Evolutionary conservation across 257 asterid genomes (phyloP).

Genomic region (Capsicum pubescens): DNA sequence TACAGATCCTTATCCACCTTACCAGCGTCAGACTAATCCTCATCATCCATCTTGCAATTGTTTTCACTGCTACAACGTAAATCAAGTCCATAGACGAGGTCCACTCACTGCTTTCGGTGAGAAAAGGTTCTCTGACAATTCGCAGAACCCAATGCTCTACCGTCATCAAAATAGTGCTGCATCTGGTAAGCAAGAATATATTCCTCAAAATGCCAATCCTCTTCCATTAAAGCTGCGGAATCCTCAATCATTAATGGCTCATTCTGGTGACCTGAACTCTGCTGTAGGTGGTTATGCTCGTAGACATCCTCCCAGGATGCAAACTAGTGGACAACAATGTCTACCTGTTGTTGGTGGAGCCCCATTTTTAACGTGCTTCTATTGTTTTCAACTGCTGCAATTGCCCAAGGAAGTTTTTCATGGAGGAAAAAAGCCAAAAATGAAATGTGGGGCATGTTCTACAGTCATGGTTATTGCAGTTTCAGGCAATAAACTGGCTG

Average conservation of each 20-base stretch:
- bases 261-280: conserved; percentile 60
- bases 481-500: conserved; percentile 46
- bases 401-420: conserved; percentile 59
- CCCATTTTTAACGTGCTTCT: conserved; percentile 75
- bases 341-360: conserved; percentile 86
- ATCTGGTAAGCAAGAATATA: conserved; percentile 44
- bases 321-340: conserved; percentile 46
- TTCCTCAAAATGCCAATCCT: conserved; percentile 39
- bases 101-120: conserved; percentile 43
- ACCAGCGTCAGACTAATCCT: conserved; percentile 45
- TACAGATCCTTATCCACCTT: conserved; percentile 48
- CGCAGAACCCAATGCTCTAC: conserved; percentile 41
- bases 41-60: conserved; percentile 85
- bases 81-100: conserved; percentile 41
- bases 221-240: conserved; percentile 45
- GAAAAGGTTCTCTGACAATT: conserved; percentile 42
- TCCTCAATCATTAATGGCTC: conserved; percentile 50
- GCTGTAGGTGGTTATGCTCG: conserved; percentile 50
- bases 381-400: conserved; percentile 67
- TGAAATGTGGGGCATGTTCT: conserved; percentile 82
- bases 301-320: conserved; percentile 51
- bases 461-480: conserved; percentile 50
- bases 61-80: conserved; percentile 55
- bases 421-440: conserved; percentile 44
- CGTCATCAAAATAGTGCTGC: conserved; percentile 42